Conservation (phyloP, 2,329 filamentous ascomycete genomes). For the Pseudogymnoascus sp. region DNA sequence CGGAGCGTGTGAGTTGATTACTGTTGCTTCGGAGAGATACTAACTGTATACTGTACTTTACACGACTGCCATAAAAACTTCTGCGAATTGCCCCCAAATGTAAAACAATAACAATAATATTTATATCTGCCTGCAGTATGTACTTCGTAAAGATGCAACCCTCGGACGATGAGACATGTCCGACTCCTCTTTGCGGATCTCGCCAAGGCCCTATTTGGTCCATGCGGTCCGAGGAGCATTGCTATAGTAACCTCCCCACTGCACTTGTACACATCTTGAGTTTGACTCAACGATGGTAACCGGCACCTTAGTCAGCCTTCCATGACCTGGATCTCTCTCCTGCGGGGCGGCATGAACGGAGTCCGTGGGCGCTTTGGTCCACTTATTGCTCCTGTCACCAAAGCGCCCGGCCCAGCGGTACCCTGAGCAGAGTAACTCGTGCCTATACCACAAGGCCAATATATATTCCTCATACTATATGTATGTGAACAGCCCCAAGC, state of each 20-base stretch:
- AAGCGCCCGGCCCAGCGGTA: not conserved
- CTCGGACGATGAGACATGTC: not conserved
- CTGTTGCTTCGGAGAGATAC: not conserved
- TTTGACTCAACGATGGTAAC: not conserved
- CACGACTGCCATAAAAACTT: not conserved
- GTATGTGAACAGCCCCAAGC: not conserved
- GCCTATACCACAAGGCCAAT: not conserved
- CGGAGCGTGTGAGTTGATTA: not conserved
- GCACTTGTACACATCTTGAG: not conserved
- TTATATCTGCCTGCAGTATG: slow-evolving; percentile 4
- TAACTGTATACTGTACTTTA: not conserved
- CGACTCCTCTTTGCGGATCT: not conserved
- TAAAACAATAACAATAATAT: slow-evolving; percentile 9
- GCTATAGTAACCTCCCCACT: not conserved
- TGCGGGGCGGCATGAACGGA: not conserved
- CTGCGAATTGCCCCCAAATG: not conserved
- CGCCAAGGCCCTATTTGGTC: slow-evolving; percentile 1
- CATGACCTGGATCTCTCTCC: not conserved
- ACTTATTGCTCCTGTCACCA: slow-evolving; percentile 1
- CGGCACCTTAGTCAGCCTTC: slow-evolving; percentile 4
- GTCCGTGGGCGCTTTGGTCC: not conserved
- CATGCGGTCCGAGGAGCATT: slow-evolving; percentile 1
- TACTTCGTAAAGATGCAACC: not conserved
- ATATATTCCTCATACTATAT: not conserved
- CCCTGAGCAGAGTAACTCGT: not conserved